Evolutionary conservation across 805 yeast species (phyloP).

Genomic region (Lipomyces sp.): DNA sequence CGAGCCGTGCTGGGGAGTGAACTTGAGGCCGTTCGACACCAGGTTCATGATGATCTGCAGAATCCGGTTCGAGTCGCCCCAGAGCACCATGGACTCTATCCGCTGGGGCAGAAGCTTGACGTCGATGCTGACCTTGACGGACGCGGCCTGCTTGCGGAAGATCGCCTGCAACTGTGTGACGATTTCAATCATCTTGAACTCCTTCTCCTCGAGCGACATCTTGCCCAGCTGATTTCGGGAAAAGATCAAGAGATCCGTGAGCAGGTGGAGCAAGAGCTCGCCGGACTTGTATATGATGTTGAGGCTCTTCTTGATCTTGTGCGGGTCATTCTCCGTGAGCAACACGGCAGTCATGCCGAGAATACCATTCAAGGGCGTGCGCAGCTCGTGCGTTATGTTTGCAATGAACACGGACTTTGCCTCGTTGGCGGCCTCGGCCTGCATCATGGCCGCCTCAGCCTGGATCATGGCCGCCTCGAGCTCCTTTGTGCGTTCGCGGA

Average conservation of each 20-base stretch:
- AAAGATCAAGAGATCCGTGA: conserved; percentile 87
- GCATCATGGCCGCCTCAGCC: conserved; percentile 44
- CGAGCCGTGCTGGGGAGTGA: conserved; percentile 64
- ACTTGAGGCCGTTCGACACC: conserved; percentile 85
- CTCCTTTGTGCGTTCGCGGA: conserved; percentile 78
- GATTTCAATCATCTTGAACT: conserved; percentile 75
- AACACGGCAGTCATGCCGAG: conserved; percentile 94
- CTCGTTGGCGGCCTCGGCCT: conserved; percentile 74
- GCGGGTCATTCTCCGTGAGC: conserved; percentile 73
- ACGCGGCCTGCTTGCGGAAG: conserved; percentile 74
- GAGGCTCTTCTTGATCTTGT: conserved; percentile 67
- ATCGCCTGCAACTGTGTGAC: conserved; percentile 82
- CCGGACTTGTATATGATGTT: conserved; percentile 88
- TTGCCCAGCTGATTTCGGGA: conserved; percentile 87
- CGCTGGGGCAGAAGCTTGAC: conserved; percentile 56
- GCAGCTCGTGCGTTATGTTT: conserved; percentile 85
- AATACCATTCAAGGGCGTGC: conserved; percentile 95
- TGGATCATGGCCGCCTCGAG: conserved; percentile 53
- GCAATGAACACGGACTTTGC: conserved; percentile 94
- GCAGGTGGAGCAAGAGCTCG: conserved; percentile 78
- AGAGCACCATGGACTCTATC: conserved; percentile 57
- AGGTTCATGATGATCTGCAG: conserved; percentile 90
- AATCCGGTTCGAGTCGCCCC: conserved; percentile 87
- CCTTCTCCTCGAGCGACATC: conserved; percentile 75
- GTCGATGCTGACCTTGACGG: conserved; percentile 66